Evolutionary conservation across 1,284 basidiomycete species (phyloP).

Genomic region (Cutaneotrichosporon sp.): DNA sequence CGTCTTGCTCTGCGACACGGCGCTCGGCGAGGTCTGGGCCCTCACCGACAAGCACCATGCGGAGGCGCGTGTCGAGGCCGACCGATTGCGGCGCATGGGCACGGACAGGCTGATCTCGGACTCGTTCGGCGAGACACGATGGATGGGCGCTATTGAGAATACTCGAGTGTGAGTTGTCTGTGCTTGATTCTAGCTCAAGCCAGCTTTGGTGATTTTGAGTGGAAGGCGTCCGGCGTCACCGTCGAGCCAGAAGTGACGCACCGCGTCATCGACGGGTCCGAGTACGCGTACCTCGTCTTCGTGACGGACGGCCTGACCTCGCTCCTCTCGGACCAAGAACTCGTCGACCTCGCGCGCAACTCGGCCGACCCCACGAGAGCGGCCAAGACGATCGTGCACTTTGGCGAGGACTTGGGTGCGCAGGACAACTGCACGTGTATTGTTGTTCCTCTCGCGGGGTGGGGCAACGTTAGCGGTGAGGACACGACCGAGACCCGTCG

Average conservation of each 20-base stretch:
- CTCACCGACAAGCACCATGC: constrained; percentile 93
- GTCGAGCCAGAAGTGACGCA: constrained; percentile 90
- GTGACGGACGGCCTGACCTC: constrained; percentile 90
- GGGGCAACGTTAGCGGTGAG: constrained; percentile 70
- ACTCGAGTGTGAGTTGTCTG: constrained; percentile 68
- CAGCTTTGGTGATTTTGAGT: constrained; percentile 86
- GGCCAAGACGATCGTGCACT: constrained; percentile 77
- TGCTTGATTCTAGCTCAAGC: neutral
- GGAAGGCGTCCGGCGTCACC: constrained; percentile 87
- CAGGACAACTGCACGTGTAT: constrained; percentile 91
- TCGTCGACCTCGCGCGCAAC: constrained; percentile 80
- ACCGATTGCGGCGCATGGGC: constrained; percentile 80
- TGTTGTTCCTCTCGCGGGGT: constrained; percentile 88
- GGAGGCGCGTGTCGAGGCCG: constrained; percentile 80
- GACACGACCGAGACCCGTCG: constrained; percentile 78
- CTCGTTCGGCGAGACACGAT: constrained; percentile 90
- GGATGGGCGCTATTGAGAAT: constrained; percentile 95
- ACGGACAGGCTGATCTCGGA: constrained; percentile 75
- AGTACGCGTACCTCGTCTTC: constrained; percentile 76
- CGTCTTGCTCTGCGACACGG: constrained; percentile 73
- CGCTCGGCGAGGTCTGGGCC: constrained; percentile 68
- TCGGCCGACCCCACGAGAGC: constrained; percentile 73
- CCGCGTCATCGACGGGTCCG: constrained; percentile 68
- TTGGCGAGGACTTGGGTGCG: constrained; percentile 84
- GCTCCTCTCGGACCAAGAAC: constrained; percentile 87